Conservation (phyloP, 2,329 filamentous ascomycete genomes). For the Dothistroma septosporum region DNA sequence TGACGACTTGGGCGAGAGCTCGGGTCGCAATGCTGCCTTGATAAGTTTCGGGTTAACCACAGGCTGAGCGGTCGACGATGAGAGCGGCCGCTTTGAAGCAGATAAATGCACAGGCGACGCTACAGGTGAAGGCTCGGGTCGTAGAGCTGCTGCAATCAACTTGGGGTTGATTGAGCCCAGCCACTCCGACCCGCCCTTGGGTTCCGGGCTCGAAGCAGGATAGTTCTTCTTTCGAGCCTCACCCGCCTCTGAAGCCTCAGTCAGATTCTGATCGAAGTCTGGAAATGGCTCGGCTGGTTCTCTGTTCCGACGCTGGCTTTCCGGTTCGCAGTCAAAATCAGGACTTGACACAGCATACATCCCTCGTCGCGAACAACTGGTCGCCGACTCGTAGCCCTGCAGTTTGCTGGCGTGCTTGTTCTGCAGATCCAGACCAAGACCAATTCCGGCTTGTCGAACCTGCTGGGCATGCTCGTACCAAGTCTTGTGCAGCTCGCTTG, state of each 20-base stretch:
- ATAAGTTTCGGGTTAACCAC: background rate
- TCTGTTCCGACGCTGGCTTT: background rate
- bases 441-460: background rate
- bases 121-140: background rate
- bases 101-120: background rate
- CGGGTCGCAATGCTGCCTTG: background rate
- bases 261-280: background rate
- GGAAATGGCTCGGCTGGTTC: background rate
- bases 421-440: background rate
- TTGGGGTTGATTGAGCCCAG: background rate
- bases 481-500: background rate
- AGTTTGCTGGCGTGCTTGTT: background rate
- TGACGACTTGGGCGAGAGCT: background rate
- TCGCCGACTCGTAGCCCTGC: conserved; percentile 6
- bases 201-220: background rate
- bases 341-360: background rate
- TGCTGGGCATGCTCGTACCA: conserved; percentile 3
- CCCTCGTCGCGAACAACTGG: background rate
- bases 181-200: background rate
- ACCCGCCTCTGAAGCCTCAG: background rate
- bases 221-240: background rate
- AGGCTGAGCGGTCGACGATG: no score
- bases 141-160: background rate
- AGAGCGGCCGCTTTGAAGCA: no score
- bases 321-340: background rate